phyloP scores from a whole-genome alignment of 768 basidiomycete species.

The Nidularia pulvinata region DNA sequence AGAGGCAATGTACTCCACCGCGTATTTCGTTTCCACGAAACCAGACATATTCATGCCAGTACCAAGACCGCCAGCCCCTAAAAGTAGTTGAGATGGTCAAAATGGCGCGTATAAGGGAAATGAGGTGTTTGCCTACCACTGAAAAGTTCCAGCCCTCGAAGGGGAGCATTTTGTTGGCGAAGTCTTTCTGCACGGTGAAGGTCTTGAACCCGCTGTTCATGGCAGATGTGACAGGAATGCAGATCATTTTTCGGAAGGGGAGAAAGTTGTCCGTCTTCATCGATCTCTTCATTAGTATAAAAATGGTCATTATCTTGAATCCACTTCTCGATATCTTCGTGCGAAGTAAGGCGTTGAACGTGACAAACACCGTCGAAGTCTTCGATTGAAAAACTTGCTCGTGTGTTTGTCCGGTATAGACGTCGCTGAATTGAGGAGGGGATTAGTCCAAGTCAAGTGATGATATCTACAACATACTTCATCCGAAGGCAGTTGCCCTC shows the following conservation, averaged over 20 bases:
- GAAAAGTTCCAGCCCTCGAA: slow-evolving; percentile 69
- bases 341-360: slow-evolving; percentile 34
- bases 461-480: too few relatives aligned
- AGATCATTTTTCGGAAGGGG: slow-evolving; percentile 20
- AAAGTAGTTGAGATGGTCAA: neutral
- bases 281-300: slow-evolving; percentile 39
- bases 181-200: slow-evolving; percentile 25
- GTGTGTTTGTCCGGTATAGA: too few relatives aligned
- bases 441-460: too few relatives aligned
- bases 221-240: slow-evolving; percentile 37
- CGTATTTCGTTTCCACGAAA: slow-evolving; percentile 66
- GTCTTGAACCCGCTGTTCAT: slow-evolving; percentile 21
- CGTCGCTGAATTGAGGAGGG: too few relatives aligned
- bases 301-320: slow-evolving; percentile 57
- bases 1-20: slow-evolving; percentile 62
- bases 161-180: slow-evolving; percentile 32
- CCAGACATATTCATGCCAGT: slow-evolving; percentile 63
- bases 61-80: slow-evolving; percentile 78
- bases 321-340: slow-evolving; percentile 42
- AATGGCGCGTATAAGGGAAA: neutral
- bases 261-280: slow-evolving; percentile 10
- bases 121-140: slow-evolving; percentile 40
- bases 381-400: too few relatives aligned
- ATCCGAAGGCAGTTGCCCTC: too few relatives aligned
- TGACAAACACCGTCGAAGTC: slow-evolving; percentile 56